Evolutionary conservation across 768 basidiomycete genomes (phyloP).

Genomic region (Boletus tomentosulus): DNA sequence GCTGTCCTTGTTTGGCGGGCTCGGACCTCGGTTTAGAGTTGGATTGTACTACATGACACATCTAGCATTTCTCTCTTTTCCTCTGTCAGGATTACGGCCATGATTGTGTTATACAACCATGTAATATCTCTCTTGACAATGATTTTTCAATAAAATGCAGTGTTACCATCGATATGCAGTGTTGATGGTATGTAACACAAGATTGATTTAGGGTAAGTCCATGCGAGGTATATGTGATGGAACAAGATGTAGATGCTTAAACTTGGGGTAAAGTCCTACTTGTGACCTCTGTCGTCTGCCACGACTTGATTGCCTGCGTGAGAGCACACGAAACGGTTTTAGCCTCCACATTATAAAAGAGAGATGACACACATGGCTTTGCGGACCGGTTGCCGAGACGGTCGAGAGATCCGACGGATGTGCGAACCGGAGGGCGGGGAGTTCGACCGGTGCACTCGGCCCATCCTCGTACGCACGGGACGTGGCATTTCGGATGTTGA

Average conservation of each 20-base stretch:
- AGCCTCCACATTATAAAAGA: not conserved
- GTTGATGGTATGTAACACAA: not conserved
- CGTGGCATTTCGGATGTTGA: conserved; percentile 26
- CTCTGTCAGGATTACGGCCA: not conserved
- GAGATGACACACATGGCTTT: not conserved
- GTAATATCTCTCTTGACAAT: conserved; percentile 23
- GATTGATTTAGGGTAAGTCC: not conserved
- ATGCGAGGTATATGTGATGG: not conserved
- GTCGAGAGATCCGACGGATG: conserved; percentile 10
- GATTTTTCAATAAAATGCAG: conserved; percentile 8
- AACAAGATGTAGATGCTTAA: not conserved
- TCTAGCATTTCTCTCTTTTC: not conserved
- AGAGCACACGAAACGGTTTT: not conserved
- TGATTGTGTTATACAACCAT: conserved; percentile 5
- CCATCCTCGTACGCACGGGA: conserved; percentile 9
- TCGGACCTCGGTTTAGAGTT: not conserved
- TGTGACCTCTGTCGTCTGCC: conserved; percentile 10
- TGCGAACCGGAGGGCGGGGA: conserved; percentile 26
- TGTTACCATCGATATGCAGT: not conserved
- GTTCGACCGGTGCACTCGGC: conserved; percentile 2
- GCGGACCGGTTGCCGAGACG: not conserved
- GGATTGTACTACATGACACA: not conserved
- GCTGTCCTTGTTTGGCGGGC: not conserved
- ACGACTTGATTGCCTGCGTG: conserved; percentile 12
- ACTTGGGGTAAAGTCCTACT: not conserved